Conservation (phyloP, 371 early-diverging fungal genomes). For the Mortierella sp. region DNA sequence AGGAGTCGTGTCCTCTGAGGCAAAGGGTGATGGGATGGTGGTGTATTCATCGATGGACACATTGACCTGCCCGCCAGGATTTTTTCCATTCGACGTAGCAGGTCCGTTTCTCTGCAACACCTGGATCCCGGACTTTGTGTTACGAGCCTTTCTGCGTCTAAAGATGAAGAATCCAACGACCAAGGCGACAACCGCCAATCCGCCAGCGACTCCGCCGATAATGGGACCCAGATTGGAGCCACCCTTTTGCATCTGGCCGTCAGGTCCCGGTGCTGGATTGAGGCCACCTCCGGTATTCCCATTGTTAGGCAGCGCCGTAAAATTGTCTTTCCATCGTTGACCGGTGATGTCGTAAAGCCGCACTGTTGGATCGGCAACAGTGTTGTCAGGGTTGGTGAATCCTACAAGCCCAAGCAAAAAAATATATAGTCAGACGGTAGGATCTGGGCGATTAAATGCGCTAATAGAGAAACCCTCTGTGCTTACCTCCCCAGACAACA, state of each 20-base stretch:
- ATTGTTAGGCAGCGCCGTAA: too few relatives aligned
- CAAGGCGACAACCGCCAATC: constrained; percentile 16
- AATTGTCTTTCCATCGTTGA: too few relatives aligned
- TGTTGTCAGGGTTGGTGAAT: too few relatives aligned
- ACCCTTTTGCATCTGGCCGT: too few relatives aligned
- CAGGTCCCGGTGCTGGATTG: too few relatives aligned
- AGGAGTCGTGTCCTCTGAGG: not conserved
- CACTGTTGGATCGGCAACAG: too few relatives aligned
- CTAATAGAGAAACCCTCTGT: not conserved
- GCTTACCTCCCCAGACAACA: constrained; percentile 39
- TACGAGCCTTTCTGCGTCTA: not conserved
- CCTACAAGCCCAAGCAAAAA: too few relatives aligned
- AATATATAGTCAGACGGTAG: too few relatives aligned
- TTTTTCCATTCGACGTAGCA: not conserved
- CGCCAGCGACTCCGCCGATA: constrained; percentile 43
- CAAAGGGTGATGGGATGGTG: not conserved
- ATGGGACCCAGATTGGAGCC: constrained; percentile 29
- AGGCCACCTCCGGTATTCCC: not conserved
- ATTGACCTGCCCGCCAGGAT: not conserved
- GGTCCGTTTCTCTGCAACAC: not conserved
- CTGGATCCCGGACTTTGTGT: not conserved
- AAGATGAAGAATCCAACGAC: constrained; percentile 16
- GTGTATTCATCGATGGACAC: constrained; percentile 7
- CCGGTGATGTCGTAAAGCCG: too few relatives aligned
- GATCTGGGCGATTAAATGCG: too few relatives aligned